Conservation (phyloP, 805 yeast genomes). For the Yamadazyma nakazawae region DNA sequence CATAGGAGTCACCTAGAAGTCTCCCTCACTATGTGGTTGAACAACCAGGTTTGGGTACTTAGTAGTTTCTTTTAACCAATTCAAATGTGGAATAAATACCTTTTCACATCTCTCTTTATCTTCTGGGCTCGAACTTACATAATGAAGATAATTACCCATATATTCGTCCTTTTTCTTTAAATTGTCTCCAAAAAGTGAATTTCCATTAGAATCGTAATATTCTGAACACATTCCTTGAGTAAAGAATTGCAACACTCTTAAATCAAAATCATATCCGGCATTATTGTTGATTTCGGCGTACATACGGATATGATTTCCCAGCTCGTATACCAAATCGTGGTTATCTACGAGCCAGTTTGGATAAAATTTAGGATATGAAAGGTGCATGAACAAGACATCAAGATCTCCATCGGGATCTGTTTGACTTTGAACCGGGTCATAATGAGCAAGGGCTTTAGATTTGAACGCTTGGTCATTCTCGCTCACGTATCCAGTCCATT, state of each 20-base stretch:
- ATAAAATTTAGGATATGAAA: conserved; percentile 52
- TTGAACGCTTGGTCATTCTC: conserved; percentile 24
- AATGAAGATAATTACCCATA: conserved; percentile 32
- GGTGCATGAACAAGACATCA: conserved; percentile 48
- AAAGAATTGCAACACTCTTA: conserved; percentile 36
- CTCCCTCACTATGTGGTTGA: conserved; percentile 6
- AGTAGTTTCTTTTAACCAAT: conserved; percentile 40
- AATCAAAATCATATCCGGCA: conserved; percentile 43
- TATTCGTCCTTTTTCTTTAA: conserved; percentile 22
- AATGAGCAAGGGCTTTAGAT: conserved; percentile 37
- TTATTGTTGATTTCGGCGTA: conserved; percentile 31
- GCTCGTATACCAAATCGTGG: conserved; percentile 33
- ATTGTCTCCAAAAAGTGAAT: conserved; percentile 24
- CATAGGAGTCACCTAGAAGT: not conserved
- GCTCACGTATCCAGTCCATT: conserved; percentile 34
- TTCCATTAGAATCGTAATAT: conserved; percentile 28
- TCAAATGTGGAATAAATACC: conserved; percentile 40
- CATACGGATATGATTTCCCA: conserved; percentile 39
- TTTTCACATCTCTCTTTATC: conserved; percentile 28
- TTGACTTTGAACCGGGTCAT: conserved; percentile 36
- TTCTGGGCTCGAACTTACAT: conserved; percentile 23
- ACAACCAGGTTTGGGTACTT: conserved; percentile 14
- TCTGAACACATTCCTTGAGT: conserved; percentile 37
- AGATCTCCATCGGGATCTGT: conserved; percentile 14
- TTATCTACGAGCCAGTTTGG: conserved; percentile 33